Evolutionary conservation across 495 filamentous ascomycete species (phyloP), one percentile per base, ranked within the genome.

Genomic region (Tuber calosporum): DNA sequence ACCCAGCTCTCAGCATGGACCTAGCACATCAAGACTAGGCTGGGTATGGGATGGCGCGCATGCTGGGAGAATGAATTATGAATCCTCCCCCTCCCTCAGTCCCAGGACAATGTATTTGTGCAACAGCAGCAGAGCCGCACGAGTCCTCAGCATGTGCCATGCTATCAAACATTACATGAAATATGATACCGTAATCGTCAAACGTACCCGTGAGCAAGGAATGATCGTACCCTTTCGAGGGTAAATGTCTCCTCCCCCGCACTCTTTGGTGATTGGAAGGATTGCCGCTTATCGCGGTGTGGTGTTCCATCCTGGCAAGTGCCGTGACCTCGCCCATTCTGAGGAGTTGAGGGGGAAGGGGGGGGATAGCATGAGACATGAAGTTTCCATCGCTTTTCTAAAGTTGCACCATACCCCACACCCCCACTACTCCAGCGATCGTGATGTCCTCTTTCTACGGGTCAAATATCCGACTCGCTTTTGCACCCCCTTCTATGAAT

Each of bases 1-100:
- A 62, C 53, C 53, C 53, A 62, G 53, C 53, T 17, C 53, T 62
- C 53, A 34, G 53, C 53, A 34, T 62, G 13, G 53, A 62, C 53
- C 53, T 62, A 34, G 9, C 53, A 15, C 53, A 62, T 62, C 13
- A 17, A 34, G 53, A 34, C 26, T 17, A 34, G 53, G 1, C 53
- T 30, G 26, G 53, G 26, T 13, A 34, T 62, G 48, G n/a, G 48
- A 30, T 58, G 26, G 53, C 26, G 53, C 26, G 30, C 53, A 15
- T 7, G 4, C 26, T 34, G 53, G n/a, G n/a, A n/a, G n/a, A n/a
- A n/a, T n/a, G n/a, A n/a, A n/a, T n/a, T n/a, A n/a, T 6, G 11
- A 30, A 34, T 62, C 53, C 26, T 30, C 26, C 53, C 9, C 53
- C 4, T 26, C 11, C 53, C 13, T 62, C 53, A 13, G 11, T 34